Base-by-base conservation (phyloP, 2,329 filamentous ascomycete genomes). In the Cladophialophora chaetospira region DNA sequence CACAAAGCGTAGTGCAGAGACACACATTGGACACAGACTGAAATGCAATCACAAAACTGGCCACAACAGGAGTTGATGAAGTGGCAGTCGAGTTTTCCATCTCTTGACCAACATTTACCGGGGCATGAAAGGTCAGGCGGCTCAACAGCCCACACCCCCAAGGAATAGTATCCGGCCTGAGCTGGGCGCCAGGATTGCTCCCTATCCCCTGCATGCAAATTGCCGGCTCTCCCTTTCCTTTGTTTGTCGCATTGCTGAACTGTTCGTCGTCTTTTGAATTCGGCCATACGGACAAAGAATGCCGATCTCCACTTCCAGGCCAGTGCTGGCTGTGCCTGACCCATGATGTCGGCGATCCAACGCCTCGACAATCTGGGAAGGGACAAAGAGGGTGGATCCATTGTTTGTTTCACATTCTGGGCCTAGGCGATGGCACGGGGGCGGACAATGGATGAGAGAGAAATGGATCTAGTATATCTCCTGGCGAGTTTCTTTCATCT, bases 361-460 rank as follows among this genome's bases (percentile, higher is more conserved):
- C 49, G 54, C 26, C 47, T 60, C 58, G 58, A 60, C 50, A 60
- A 60, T 60, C 58, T 60, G 58, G 50, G 23, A 47, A 51, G 50
- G n/a, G 49, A 57, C 49, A 54, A 51, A 33, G 45, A 35, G 10
- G 28, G 53, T 57, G 53, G 58, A 28, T n/a, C 53, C 44, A 15
- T 54, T 54, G 50, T 55, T 51, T 60, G 58, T 60, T 60, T 60
- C 58, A 60, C 58, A 54, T 47, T 53, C 36, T 33, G 36, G 44
- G 36, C 29, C 46, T 25, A 35, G n/a, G 31, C 42, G 40, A 19
- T 28, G 31, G 35, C 44, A 13, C 33, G 40, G 43, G 57, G 43
- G 36, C 53, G 56, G 44, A 50, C 46, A 38, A 53, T 43, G 26
- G 43, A 36, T 38, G 28, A 23, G 19, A 31, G 38, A 26, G 33